Base-by-base conservation (phyloP, 1,139 yeast species). In the Taiozyma sp. region DNA sequence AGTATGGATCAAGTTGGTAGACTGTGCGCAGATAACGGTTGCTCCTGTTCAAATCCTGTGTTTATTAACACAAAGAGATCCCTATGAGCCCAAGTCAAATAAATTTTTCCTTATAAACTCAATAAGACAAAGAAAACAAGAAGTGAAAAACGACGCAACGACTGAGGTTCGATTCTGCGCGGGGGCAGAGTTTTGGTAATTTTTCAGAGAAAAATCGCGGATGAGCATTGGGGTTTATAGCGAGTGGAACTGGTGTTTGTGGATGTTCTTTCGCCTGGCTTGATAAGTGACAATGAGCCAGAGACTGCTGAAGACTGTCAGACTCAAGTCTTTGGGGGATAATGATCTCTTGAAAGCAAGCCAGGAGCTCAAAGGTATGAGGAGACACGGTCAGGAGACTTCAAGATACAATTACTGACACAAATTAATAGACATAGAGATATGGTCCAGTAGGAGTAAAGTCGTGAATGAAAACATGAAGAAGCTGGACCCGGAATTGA, bases 391-490 rank as follows among this genome's bases (percentile, higher is more conserved):
- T 2, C 14, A 19, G 6, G 22, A 37, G 41, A 37, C 24, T 37
- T 13, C 22, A 16, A 35, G 14, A 37, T 14, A 37, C 41, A 19
- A 21, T 32, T n/a, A 32, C 19, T 32, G 35, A 32, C 35, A 19
- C 14, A 19, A 19, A 37, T 9, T 37, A 3, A 28, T 34, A 60
- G 64, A 51, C 44, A 37, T 61, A 2, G 59, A 61, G 51, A 55
- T 61, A 10, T 61, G 64, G 64, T 53, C 58, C 2, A 48, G 47
- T 19, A 51, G 58, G 30, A 58, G 62, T 21, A 61, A 61, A 50
- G 54, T 61, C 19, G 58, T 57, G 8, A 60, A 53, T 39, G 53
- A 53, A 29, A 54, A 59, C 16, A 45, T 60, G 8, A 34, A 47
- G 19, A 32, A 45, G 0, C 42, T 60, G 5, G 26, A 46, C 0